Percentiles rank a stretch among this genome's conserved stretches.
Conservation (phyloP, 306 rosid species). For the Cicer cuneatum region DNA sequence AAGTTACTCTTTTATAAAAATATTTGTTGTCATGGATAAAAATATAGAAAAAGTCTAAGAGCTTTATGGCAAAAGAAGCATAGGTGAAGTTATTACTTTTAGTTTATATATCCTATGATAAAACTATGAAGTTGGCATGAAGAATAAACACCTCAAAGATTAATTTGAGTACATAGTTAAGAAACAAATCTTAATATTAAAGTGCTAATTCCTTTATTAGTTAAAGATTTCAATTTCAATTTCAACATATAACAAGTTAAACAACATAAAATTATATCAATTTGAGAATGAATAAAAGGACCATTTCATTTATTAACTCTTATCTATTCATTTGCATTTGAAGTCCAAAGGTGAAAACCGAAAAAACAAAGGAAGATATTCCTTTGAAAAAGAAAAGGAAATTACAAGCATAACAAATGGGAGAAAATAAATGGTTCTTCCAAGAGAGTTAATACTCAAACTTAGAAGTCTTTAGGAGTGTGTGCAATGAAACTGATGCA, state of each 20-base stretch:
- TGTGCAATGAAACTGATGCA: slow-evolving; percentile 86
- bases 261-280: not conserved
- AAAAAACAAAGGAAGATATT: slow-evolving; percentile 38
- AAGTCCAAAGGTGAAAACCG: slow-evolving; percentile 23
- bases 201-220: too few relatives aligned
- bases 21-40: too few relatives aligned
- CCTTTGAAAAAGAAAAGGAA: not conserved
- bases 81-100: too few relatives aligned
- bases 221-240: not conserved
- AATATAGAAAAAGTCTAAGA: too few relatives aligned
- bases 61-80: too few relatives aligned
- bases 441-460: not conserved
- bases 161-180: too few relatives aligned
- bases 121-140: too few relatives aligned
- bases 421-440: not conserved
- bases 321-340: slow-evolving; percentile 42
- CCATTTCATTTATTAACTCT: slow-evolving; percentile 30
- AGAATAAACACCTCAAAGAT: too few relatives aligned
- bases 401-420: slow-evolving; percentile 7
- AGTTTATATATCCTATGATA: too few relatives aligned
- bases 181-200: too few relatives aligned
- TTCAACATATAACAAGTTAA: not conserved
- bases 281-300: not conserved
- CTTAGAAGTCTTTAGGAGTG: slow-evolving; percentile 51
- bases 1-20: too few relatives aligned